Evolutionary conservation across 2,329 filamentous ascomycete species (phyloP).

Genomic region (Colletotrichum sp.): DNA sequence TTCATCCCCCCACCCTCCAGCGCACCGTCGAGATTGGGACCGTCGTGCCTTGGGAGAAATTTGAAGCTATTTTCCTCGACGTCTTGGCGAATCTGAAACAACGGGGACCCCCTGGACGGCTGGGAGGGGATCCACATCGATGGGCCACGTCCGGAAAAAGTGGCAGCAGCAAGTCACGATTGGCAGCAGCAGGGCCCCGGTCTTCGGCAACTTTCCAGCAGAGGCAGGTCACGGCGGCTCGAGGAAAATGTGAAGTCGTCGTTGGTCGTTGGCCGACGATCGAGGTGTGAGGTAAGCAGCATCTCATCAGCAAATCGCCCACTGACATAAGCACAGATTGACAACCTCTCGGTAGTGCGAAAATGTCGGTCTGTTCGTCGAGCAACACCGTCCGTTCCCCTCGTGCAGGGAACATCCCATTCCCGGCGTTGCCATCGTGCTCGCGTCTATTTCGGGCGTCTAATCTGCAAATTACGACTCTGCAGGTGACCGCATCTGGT

Average conservation of each 20-base stretch:
- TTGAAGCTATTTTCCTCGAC: conserved; percentile 19
- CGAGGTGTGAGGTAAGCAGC: neutral
- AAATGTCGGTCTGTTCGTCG: conserved; percentile 11
- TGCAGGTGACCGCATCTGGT: conserved; percentile 1
- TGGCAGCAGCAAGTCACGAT: conserved; percentile 1
- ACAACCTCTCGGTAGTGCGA: neutral
- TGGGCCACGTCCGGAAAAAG: neutral
- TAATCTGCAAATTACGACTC: conserved; percentile 9
- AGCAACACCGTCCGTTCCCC: neutral
- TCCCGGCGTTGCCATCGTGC: neutral
- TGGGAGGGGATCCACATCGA: neutral
- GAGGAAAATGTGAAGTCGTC: neutral
- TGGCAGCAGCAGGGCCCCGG: neutral
- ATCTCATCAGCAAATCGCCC: neutral
- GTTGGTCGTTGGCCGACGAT: neutral
- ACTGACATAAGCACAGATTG: neutral
- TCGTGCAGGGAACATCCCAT: conserved; percentile 9
- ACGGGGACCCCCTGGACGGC: conserved; percentile 1
- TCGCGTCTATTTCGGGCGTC: conserved; percentile 13
- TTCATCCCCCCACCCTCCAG: neutral
- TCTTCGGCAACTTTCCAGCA: neutral
- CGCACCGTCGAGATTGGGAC: conserved; percentile 8
- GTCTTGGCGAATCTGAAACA: conserved; percentile 20
- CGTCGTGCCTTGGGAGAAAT: conserved; percentile 2
- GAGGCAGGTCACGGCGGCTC: neutral